phyloP scores from a whole-genome alignment of 1,284 basidiomycete genomes.

The Cutaneotrichosporon sp. region DNA sequence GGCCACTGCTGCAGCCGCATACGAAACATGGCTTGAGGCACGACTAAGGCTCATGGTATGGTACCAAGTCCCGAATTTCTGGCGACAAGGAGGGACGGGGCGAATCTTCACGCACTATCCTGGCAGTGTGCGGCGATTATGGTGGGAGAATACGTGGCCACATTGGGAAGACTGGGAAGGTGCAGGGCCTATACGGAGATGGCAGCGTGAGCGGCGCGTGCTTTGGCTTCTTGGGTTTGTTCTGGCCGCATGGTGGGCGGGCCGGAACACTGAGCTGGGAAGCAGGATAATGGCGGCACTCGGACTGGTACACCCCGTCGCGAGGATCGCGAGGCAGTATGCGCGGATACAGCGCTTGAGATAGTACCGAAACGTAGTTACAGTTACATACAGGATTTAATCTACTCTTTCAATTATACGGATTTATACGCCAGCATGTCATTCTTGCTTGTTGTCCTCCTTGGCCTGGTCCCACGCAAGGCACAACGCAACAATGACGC shows the following conservation, averaged over 20 bases:
- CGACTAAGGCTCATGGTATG: constrained; percentile 23
- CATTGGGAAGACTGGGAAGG: constrained; percentile 20
- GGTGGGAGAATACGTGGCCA: constrained; percentile 18
- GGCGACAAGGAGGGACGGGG: constrained; percentile 19
- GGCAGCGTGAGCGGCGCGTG: neutral
- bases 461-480: constrained; percentile 1
- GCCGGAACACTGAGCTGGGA: neutral
- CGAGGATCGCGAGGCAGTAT: neutral
- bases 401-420: too few species aligned
- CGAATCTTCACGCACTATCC: constrained; percentile 26
- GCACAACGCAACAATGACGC: neutral
- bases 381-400: too few species aligned
- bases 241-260: neutral
- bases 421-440: too few species aligned
- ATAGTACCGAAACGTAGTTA: too few species aligned
- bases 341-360: neutral
- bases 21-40: constrained; percentile 29
- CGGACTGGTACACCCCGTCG: neutral
- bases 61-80: constrained; percentile 19
- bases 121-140: constrained; percentile 12
- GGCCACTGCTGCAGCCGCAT: constrained; percentile 17
- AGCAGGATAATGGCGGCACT: neutral
- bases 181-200: constrained; percentile 11
- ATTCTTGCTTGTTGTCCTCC: neutral
- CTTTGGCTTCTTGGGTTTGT: neutral